A percentile compares a stretch with the other conserved stretches of the same genome.
Conservation (phyloP, 306 rosid species). For the cucumber (Cucumis sativus) region DNA sequence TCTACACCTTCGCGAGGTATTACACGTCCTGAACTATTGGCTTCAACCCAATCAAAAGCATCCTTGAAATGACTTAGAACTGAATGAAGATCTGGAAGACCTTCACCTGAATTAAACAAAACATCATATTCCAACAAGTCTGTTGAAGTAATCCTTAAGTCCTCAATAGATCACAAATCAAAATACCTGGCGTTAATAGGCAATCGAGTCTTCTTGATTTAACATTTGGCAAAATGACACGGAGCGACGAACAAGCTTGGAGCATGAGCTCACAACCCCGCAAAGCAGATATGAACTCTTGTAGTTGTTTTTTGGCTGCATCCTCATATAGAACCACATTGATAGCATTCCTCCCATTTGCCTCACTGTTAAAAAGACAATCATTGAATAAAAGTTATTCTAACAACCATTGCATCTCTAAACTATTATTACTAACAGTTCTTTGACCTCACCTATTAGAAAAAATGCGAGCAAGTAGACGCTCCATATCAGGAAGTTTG, state of each 20-base stretch:
- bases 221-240: conserved; percentile 42
- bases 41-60: conserved; percentile 96
- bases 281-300: conserved; percentile 67
- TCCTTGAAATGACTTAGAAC: conserved; percentile 67
- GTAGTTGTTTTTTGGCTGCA: conserved; percentile 71
- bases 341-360: conserved; percentile 73
- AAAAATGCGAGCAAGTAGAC: conserved; percentile 73
- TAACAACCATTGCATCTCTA: conserved; percentile 8
- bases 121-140: conserved; percentile 8
- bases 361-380: conserved; percentile 41
- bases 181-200: conserved; percentile 68
- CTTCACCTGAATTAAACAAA: conserved; percentile 41
- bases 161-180: not conserved
- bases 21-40: conserved; percentile 78
- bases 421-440: not conserved
- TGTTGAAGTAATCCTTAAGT: not conserved
- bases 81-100: conserved; percentile 46
- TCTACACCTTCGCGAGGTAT: conserved; percentile 84
- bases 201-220: conserved; percentile 51
- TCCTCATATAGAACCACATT: conserved; percentile 85
- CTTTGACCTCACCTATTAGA: conserved; percentile 46
- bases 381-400: conserved; percentile 16
- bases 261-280: conserved; percentile 81
- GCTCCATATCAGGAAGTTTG: conserved; percentile 73
- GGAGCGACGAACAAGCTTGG: conserved; percentile 53